A percentile compares a stretch with the other conserved stretches of the same genome.
Conservation (phyloP, 1,284 basidiomycete species). For the Trametes versicolor region DNA sequence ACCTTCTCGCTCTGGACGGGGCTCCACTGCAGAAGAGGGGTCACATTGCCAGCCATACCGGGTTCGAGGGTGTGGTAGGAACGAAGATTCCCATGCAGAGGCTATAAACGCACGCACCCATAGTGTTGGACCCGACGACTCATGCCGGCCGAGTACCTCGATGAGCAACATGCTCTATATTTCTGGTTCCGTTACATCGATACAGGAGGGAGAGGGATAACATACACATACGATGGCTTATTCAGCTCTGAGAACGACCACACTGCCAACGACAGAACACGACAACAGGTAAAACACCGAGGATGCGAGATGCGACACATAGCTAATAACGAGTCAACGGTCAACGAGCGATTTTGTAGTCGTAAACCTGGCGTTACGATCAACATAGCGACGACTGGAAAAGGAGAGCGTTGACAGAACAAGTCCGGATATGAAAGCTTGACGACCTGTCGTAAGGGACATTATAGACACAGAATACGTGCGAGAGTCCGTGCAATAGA, state of each 20-base stretch:
- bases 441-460: slow-evolving; percentile 29
- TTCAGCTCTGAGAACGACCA: slow-evolving; percentile 25
- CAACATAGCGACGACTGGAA: slow-evolving; percentile 35
- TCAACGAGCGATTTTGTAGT: slow-evolving; percentile 15
- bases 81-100: slow-evolving; percentile 9
- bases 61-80: neutral
- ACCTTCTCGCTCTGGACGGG: slow-evolving; percentile 12
- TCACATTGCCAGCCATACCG: slow-evolving; percentile 10
- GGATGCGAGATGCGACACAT: slow-evolving; percentile 28
- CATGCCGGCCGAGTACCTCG: neutral
- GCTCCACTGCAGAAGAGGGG: neutral
- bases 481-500: slow-evolving; percentile 25
- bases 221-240: slow-evolving; percentile 34
- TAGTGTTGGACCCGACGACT: neutral
- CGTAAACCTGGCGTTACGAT: slow-evolving; percentile 32
- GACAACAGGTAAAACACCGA: slow-evolving; percentile 31
- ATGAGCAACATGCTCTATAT: neutral
- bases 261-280: slow-evolving; percentile 31
- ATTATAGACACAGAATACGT: slow-evolving; percentile 19
- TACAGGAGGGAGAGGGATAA: slow-evolving; percentile 28
- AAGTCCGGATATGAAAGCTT: slow-evolving; percentile 13
- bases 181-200: slow-evolving; percentile 21
- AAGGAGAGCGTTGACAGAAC: slow-evolving; percentile 17
- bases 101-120: slow-evolving; percentile 12
- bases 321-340: slow-evolving; percentile 18